Conservation (phyloP, 2,329 filamentous ascomycete genomes). For the Cercospora beticola region DNA sequence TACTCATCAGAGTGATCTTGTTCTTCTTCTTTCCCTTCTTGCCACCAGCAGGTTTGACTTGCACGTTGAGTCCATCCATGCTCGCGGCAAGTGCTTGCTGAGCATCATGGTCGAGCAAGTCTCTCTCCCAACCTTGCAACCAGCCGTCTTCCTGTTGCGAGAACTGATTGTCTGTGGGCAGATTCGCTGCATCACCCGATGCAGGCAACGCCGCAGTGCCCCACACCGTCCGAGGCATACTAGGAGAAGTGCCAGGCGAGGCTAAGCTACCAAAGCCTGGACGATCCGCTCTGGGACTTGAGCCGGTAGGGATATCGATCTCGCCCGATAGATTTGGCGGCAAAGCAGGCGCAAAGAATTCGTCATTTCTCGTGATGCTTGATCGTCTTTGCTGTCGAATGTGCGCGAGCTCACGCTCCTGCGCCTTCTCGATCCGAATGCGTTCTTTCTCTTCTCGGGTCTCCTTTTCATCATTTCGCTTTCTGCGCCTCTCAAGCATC, state of each 20-base stretch:
- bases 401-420: slow-evolving; percentile 67
- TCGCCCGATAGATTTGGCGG: slow-evolving; percentile 36
- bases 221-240: slow-evolving; percentile 79
- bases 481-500: slow-evolving; percentile 74
- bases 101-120: slow-evolving; percentile 67
- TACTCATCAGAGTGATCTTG: slow-evolving; percentile 69
- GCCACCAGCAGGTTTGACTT: slow-evolving; percentile 47
- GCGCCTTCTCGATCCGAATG: slow-evolving; percentile 75
- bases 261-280: slow-evolving; percentile 68
- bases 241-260: slow-evolving; percentile 78
- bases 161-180: slow-evolving; percentile 41
- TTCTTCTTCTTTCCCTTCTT: slow-evolving; percentile 65
- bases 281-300: slow-evolving; percentile 56
- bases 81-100: slow-evolving; percentile 28
- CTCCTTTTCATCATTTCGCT: slow-evolving; percentile 78
- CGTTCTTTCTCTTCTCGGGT: slow-evolving; percentile 83
- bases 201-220: slow-evolving; percentile 71
- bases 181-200: slow-evolving; percentile 52
- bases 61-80: slow-evolving; percentile 22
- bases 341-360: slow-evolving; percentile 33
- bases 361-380: slow-evolving; percentile 49
- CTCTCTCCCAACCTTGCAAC: slow-evolving; percentile 79
- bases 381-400: slow-evolving; percentile 60
- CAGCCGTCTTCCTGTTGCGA: slow-evolving; percentile 71
- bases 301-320: slow-evolving; percentile 32